These are phyloP conservation scores for Vaccinium darrowii DNA, from an alignment of 148 eudicot species.

Conservation along the genomic window DNA sequence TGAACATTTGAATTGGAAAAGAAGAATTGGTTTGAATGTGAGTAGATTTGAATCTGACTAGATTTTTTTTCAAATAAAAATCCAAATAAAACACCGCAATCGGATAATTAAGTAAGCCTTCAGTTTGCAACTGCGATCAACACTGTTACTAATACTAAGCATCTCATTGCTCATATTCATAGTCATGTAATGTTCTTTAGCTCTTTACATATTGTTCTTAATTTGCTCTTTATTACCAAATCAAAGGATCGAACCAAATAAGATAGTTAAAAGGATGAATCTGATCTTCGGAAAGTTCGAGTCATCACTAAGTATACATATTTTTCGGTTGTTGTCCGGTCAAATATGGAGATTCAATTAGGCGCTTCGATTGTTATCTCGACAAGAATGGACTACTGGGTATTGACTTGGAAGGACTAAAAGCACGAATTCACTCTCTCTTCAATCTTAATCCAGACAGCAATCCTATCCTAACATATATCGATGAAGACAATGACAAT, in stretches of 20 bases:
- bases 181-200: no score
- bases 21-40: no score
- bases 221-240: no score
- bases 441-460: slow-evolving; percentile 46
- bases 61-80: no score
- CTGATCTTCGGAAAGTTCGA: no score
- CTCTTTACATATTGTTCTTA: not conserved
- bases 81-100: not conserved
- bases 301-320: not conserved
- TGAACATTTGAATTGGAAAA: no score
- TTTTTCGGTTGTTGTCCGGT: not conserved
- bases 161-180: not conserved
- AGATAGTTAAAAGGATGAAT: no score
- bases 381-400: slow-evolving; percentile 34
- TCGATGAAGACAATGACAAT: slow-evolving; percentile 67
- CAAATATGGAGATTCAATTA: not conserved
- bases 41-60: no score
- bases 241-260: no score
- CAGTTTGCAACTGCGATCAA: not conserved
- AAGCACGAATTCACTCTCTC: slow-evolving; percentile 48
- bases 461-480: slow-evolving; percentile 47
- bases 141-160: not conserved
- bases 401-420: slow-evolving; percentile 49
- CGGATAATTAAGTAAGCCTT: not conserved
- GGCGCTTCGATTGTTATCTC: slow-evolving; percentile 5